Percentiles rank a stretch among this genome's conserved stretches.
These are phyloP conservation scores for Fusarium illudens DNA, from an alignment of 2,329 filamentous ascomycete species.

Conservation along the genomic window DNA sequence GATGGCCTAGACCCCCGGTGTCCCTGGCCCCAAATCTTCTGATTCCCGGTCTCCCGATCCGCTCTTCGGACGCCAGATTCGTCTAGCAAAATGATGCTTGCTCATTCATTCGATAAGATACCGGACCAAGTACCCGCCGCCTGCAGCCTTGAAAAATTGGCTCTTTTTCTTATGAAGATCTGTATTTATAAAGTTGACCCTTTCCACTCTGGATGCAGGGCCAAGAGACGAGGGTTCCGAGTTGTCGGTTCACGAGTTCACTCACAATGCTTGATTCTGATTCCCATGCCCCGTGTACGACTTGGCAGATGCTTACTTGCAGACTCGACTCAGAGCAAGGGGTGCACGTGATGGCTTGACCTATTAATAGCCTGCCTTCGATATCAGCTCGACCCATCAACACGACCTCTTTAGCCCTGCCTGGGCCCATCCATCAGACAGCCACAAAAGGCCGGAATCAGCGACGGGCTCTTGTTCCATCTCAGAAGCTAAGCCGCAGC, in stretches of 20 bases:
- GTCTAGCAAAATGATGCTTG: constrained; percentile 2
- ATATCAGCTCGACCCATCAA: not conserved
- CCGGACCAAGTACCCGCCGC: not conserved
- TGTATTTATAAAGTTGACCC: not conserved
- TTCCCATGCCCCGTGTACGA: not conserved
- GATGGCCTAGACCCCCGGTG: not conserved
- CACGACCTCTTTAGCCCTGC: not conserved
- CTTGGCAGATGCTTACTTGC: not conserved
- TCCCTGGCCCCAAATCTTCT: not conserved
- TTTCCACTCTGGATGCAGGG: not conserved
- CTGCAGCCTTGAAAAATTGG: not conserved
- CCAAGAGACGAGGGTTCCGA: not conserved
- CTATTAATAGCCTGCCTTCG: not conserved
- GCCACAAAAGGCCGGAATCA: not conserved
- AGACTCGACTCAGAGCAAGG: not conserved
- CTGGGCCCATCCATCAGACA: not conserved
- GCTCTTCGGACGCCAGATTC: not conserved
- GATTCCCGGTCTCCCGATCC: not conserved
- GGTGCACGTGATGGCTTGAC: not conserved
- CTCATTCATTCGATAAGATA: not conserved
- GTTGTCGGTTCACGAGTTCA: not conserved
- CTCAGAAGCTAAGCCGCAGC: not conserved
- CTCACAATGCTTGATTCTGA: not conserved
- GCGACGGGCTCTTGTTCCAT: not conserved
- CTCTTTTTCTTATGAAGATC: not conserved